These are phyloP conservation scores for Colletotrichum viniferum DNA, from an alignment of 2,329 filamentous ascomycete species.

Conservation along the genomic window DNA sequence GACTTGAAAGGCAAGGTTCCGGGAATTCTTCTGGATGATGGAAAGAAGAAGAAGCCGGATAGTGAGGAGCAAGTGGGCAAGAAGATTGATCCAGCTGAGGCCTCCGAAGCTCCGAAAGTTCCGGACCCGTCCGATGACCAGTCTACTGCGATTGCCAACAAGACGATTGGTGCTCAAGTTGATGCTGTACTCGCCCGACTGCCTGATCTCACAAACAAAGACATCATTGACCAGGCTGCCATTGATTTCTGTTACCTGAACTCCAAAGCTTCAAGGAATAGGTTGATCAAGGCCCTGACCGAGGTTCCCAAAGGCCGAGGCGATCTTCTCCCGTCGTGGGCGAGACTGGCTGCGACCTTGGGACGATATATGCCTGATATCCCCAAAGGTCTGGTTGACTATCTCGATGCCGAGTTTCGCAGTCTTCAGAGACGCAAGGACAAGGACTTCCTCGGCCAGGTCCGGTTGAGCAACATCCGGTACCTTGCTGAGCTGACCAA, in stretches of 20 bases:
- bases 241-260: conserved; percentile 98
- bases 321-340: conserved; percentile 88
- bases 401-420: conserved; percentile 95
- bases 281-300: conserved; percentile 88
- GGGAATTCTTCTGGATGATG: conserved; percentile 88
- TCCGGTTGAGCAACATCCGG: conserved; percentile 92
- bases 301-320: conserved; percentile 94
- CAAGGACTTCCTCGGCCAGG: conserved; percentile 95
- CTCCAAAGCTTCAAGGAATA: conserved; percentile 95
- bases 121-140: conserved; percentile 72
- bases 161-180: conserved; percentile 95
- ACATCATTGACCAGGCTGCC: conserved; percentile 87
- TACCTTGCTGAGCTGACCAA: conserved; percentile 98
- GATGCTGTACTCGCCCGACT: conserved; percentile 86
- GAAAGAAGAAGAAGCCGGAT: conserved; percentile 90
- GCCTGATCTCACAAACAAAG: conserved; percentile 91
- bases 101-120: conserved; percentile 53
- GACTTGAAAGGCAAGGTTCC: conserved; percentile 97
- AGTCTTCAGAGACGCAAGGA: conserved; percentile 96
- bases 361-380: conserved; percentile 94
- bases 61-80: conserved; percentile 82
- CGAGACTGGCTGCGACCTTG: conserved; percentile 90
- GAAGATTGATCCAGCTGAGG: conserved; percentile 64
- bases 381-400: conserved; percentile 87
- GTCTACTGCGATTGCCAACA: conserved; percentile 95